Conservation (phyloP, 352 stramenopile species). For the Peronosclerospora sorghi region DNA sequence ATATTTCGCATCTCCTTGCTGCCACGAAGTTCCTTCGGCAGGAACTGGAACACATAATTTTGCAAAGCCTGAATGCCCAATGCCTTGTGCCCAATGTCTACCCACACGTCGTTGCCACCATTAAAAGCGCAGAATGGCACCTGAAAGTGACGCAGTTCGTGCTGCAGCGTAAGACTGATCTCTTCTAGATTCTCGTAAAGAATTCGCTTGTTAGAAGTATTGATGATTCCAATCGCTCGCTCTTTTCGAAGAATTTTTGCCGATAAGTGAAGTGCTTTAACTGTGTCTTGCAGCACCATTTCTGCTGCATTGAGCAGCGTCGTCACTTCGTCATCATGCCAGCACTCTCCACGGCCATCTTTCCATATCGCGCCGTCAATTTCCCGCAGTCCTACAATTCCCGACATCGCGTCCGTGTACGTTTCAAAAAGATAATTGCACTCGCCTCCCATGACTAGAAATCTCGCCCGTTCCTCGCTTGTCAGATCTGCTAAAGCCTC, state of each 20-base stretch:
- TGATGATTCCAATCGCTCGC: conserved; percentile 89
- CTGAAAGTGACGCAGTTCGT: conserved; percentile 57
- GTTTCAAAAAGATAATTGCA: conserved; percentile 92
- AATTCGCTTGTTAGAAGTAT: conserved; percentile 65
- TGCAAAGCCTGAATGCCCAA: conserved; percentile 89
- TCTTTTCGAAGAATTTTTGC: conserved; percentile 88
- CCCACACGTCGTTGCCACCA: conserved; percentile 92
- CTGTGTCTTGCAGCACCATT: conserved; percentile 55
- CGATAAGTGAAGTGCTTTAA: conserved; percentile 75
- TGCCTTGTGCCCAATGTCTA: conserved; percentile 95
- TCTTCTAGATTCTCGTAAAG: conserved; percentile 91
- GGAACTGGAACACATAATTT: conserved; percentile 63
- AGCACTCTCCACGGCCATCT: conserved; percentile 75
- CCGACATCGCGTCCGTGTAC: conserved; percentile 29
- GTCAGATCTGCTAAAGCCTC: conserved; percentile 45
- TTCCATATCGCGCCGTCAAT: conserved; percentile 82
- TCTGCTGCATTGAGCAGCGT: conserved; percentile 80
- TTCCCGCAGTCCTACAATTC: conserved; percentile 38
- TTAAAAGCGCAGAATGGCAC: conserved; percentile 95
- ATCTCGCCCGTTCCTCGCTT: conserved; percentile 50
- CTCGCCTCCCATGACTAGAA: conserved; percentile 92
- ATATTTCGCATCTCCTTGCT: conserved; percentile 52
- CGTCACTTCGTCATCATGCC: conserved; percentile 70
- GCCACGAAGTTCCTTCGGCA: conserved; percentile 64
- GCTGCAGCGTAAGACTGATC: conserved; percentile 86